A percentile compares a stretch with the other conserved stretches of the same genome.
Conservation (phyloP, 2,329 filamentous ascomycete genomes). For the Hypocrella siamensis region DNA sequence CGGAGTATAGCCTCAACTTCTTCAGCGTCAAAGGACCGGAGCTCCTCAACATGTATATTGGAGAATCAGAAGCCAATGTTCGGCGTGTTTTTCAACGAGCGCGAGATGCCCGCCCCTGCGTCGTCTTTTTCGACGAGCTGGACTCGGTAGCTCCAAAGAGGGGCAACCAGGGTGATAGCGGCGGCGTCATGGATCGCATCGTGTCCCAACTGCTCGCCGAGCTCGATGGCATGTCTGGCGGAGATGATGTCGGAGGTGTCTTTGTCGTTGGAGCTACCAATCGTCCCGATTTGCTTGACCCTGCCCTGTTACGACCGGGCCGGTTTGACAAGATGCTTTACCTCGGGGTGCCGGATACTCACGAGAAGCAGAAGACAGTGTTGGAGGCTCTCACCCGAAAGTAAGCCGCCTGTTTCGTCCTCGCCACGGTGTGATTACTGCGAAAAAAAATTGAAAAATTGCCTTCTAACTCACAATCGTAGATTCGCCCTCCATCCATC, state of each 20-base stretch:
- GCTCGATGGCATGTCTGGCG: conserved; percentile 93
- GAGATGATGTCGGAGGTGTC: conserved; percentile 71
- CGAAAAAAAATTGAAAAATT: too few species aligned
- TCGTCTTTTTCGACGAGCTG: conserved; percentile 87
- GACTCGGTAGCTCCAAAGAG: conserved; percentile 91
- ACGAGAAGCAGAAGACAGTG: conserved; percentile 90
- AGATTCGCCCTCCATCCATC: conserved; percentile 75
- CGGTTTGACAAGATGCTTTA: conserved; percentile 99
- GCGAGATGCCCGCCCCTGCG: conserved; percentile 70
- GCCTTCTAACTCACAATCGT: too few species aligned
- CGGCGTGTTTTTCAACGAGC: conserved; percentile 78
- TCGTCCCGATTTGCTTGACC: conserved; percentile 80
- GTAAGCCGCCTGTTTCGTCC: conserved; percentile 31
- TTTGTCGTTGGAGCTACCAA: conserved; percentile 98
- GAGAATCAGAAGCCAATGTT: conserved; percentile 85
- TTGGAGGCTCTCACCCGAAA: conserved; percentile 89
- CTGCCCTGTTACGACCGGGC: conserved; percentile 74
- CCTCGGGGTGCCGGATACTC: conserved; percentile 86
- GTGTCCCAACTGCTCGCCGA: conserved; percentile 90
- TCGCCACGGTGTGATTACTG: too few species aligned
- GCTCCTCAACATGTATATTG: conserved; percentile 90
- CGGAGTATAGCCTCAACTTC: conserved; percentile 87
- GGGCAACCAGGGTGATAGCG: conserved; percentile 92
- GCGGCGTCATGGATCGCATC: conserved; percentile 96
- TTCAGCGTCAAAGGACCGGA: conserved; percentile 89